Percentiles rank a stretch among this genome's conserved stretches.
Evolutionary conservation across 257 asterid genomes (phyloP).

Genomic region (Capsicum baccatum): DNA sequence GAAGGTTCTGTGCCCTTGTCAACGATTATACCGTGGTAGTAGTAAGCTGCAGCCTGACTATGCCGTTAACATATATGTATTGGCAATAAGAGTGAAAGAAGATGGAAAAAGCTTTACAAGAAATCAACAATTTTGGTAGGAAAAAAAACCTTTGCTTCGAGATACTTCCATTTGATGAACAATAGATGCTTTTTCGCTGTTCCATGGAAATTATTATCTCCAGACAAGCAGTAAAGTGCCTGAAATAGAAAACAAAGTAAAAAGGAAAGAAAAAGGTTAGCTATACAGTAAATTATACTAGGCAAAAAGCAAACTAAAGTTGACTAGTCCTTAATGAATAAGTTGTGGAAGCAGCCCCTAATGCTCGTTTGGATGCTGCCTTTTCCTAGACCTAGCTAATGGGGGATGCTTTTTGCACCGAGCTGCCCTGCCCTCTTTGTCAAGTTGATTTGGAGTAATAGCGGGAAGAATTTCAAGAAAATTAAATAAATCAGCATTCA

Average conservation of each 20-base stretch:
- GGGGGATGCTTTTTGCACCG: no score
- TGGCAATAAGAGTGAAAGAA: not conserved
- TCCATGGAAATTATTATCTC: conserved; percentile 30
- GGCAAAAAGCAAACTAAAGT: no score
- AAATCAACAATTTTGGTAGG: not conserved
- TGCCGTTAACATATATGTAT: conserved; percentile 1
- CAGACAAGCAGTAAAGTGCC: conserved; percentile 70
- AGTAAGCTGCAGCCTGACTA: conserved; percentile 77
- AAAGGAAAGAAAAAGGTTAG: no score
- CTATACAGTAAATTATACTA: no score
- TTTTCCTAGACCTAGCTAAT: no score
- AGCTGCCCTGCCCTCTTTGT: not conserved
- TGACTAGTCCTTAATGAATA: no score
- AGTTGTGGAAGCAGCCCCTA: no score
- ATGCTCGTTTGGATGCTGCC: no score
- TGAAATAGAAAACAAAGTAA: conserved; percentile 18
- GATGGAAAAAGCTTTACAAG: not conserved
- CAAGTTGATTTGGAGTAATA: not conserved
- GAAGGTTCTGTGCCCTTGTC: conserved; percentile 76
- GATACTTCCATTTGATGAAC: conserved; percentile 82
- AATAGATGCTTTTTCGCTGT: conserved; percentile 60
- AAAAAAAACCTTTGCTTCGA: conserved; percentile 72
- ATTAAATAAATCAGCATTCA: not conserved
- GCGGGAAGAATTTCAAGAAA: not conserved
- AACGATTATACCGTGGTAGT: conserved; percentile 73